These are phyloP conservation scores for Metschnikowia drakensbergensis DNA, from an alignment of 805 yeast species.

Conservation along the genomic window DNA sequence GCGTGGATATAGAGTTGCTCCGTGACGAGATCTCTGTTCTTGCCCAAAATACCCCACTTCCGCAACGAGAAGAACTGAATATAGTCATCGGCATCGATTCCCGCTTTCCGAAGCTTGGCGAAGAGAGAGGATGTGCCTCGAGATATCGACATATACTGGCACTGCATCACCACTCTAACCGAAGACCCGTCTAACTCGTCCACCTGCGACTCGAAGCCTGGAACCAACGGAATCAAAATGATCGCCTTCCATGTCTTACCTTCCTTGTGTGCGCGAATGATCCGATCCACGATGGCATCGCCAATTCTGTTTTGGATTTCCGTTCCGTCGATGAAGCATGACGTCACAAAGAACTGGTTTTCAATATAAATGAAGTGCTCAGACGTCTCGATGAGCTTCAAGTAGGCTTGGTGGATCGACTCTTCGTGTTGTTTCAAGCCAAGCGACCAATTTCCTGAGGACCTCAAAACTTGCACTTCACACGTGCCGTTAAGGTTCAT, in stretches of 20 bases:
- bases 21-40: slow-evolving; percentile 65
- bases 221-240: slow-evolving; percentile 91
- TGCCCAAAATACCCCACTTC: slow-evolving; percentile 94
- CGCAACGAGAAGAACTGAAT: slow-evolving; percentile 88
- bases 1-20: slow-evolving; percentile 95
- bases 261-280: slow-evolving; percentile 78
- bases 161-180: slow-evolving; percentile 94
- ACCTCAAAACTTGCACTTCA: slow-evolving; percentile 84
- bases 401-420: slow-evolving; percentile 88
- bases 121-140: slow-evolving; percentile 86
- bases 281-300: slow-evolving; percentile 96
- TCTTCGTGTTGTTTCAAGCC: slow-evolving; percentile 83
- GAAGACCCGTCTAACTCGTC: slow-evolving; percentile 92
- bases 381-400: slow-evolving; percentile 84
- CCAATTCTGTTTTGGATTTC: slow-evolving; percentile 86
- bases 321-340: slow-evolving; percentile 82
- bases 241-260: slow-evolving; percentile 84
- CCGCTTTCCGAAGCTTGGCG: slow-evolving; percentile 71
- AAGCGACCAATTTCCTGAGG: slow-evolving; percentile 90
- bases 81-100: slow-evolving; percentile 86
- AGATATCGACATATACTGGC: slow-evolving; percentile 90
- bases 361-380: slow-evolving; percentile 93
- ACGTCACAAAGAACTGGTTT: slow-evolving; percentile 90
- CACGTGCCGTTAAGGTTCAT: slow-evolving; percentile 76
- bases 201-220: slow-evolving; percentile 92